Evolutionary conservation across 2,329 filamentous ascomycete genomes (phyloP), one percentile per base, ranked within the genome.

Genomic region (Cadophora sp.): DNA sequence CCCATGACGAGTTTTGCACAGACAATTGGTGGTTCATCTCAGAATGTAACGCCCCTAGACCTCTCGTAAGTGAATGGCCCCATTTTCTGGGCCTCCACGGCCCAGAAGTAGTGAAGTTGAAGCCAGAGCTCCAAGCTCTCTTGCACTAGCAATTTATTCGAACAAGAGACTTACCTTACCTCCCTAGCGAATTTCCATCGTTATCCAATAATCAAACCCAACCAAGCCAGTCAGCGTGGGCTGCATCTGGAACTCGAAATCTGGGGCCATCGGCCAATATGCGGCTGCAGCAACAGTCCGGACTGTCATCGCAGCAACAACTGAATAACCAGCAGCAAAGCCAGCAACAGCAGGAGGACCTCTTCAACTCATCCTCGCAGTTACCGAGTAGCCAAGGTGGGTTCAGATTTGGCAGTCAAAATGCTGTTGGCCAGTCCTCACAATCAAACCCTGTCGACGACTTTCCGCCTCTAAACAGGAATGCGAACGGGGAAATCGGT

Each of bases 1-100:
- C 84, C 70, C 83, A 87, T 74, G 88, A 85, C 78, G 81, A 91
- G 88, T 79, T 91, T 91, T 79, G 88, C 88, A 60, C 88, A 91
- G 77, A 90, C 87, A 76, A 81, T 91, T 75, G 85, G 75, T 62
- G 75, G 84, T 75, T 86, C 86, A 70, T 89, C 88, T 67, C 87
- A 89, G 79, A 84, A 86, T 73, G 81, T 85, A 73, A 87, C 88
- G 71, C 84, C 87, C 51, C 79, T 91, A 69, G 89, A 91, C 77
- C 81, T 87, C 67, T 89, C 87, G 88, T 91, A 86, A 80, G 88
- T 89, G 16, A 62, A 55, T 61, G 22, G 22, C 24, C 53, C 31
- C 7, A 40, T 48, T 16, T n/a, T 19, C 34, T 31, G 50, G 31
- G 24, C 26, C 43, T 48, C 59, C 16, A 43, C 6, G 27, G 19